Evolutionary conservation across 805 yeast species (phyloP), one percentile per base, ranked within the genome.

Genomic region (Metschnikowia picachoensis): DNA sequence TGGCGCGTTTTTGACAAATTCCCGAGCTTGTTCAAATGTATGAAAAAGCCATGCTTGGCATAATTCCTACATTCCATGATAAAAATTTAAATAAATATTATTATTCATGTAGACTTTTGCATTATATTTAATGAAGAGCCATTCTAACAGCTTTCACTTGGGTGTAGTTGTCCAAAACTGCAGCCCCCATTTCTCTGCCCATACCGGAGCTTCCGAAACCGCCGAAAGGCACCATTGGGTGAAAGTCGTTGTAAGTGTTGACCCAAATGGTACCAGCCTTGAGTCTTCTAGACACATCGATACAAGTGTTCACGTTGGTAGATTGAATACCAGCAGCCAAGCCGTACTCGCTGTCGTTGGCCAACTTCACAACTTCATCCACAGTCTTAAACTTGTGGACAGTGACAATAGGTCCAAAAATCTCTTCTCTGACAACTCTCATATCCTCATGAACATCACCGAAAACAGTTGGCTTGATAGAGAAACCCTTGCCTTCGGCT

Each of bases 241-340:
- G 90, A 78, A 89, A 84, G 62, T 87, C 94, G 70, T 90, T 90
- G 69, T 88, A 84, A 48, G 90, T 81, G 80, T 91, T 91, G 56
- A 90, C 79, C 92, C 96, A 92, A 56, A 91, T 82, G 48, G 92
- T 87, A 63, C 98, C 98, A 49, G 96, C 85, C 59, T 83, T 80
- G 46, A 91, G 70, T 64, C 81, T 80, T 68, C 78, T 76, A 36
- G 96, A 76, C 52, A 87, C 91, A 46, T 80, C 80, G 58, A 85
- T 73, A 32, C 95, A 91, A 60, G 83, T 84, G 72, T 78, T 78
- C 55, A 91, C 66, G 70, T 85, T 82, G 43, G 71, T 67, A 49
- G 97, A 83, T 74, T 89, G 95, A 46, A 91, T 73, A 70, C 95
- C 96, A 50, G 97, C 95, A 52, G 94, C 95, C 63, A 87, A 77